phyloP scores from a whole-genome alignment of 2,329 filamentous ascomycete genomes.

The Hansfordia pulvinata region DNA sequence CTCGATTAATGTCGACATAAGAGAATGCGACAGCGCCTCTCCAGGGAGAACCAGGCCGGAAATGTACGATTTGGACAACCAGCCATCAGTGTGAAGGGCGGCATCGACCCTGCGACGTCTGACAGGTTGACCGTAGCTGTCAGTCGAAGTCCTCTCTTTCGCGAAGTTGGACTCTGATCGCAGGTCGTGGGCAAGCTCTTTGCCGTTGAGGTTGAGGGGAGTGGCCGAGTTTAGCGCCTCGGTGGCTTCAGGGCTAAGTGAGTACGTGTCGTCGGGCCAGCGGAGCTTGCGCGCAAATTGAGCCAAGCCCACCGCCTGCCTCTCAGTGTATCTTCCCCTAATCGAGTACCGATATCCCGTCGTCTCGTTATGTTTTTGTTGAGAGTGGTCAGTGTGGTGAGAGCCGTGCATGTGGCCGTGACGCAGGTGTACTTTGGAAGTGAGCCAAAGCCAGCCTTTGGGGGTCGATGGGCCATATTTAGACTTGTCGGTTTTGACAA shows the following conservation, averaged over 20 bases:
- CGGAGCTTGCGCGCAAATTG: slow-evolving; percentile 49
- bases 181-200: too few species aligned
- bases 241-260: slow-evolving; percentile 37
- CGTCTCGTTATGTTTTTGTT: slow-evolving; percentile 18
- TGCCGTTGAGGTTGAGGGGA: slow-evolving; percentile 26
- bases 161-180: slow-evolving; percentile 41
- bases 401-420: slow-evolving; percentile 19
- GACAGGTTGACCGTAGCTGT: too few species aligned
- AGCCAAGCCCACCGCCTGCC: slow-evolving; percentile 46
- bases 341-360: slow-evolving; percentile 30
- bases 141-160: slow-evolving; percentile 11
- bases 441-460: slow-evolving; percentile 42
- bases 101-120: slow-evolving; percentile 36
- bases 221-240: slow-evolving; percentile 30
- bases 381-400: slow-evolving; percentile 22
- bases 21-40: slow-evolving; percentile 45
- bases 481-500: slow-evolving; percentile 29
- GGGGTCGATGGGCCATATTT: slow-evolving; percentile 18
- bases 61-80: slow-evolving; percentile 55
- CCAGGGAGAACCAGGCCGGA: slow-evolving; percentile 53
- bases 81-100: slow-evolving; percentile 44
- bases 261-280: slow-evolving; percentile 46
- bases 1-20: slow-evolving; percentile 54
- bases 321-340: slow-evolving; percentile 38
- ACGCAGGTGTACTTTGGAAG: slow-evolving; percentile 35